phyloP scores from a whole-genome alignment of 225 moss, liverwort and hornwort species.

The Antitrichia curtipendula region DNA sequence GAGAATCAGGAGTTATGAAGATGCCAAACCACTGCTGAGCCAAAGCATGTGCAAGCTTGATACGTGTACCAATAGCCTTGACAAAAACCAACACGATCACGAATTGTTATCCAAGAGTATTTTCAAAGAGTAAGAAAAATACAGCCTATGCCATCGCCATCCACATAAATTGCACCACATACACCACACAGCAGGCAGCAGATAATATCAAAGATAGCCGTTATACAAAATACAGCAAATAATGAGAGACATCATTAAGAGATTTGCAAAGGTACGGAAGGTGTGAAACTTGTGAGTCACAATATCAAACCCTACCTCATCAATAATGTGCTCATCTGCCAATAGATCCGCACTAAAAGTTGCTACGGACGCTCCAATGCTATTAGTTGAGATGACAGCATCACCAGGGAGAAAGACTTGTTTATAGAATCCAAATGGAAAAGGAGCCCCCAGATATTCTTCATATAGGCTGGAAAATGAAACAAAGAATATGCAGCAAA shows the following conservation, averaged over 20 bases:
- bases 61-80: slow-evolving; percentile 76
- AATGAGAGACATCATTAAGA: background rate
- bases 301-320: slow-evolving; percentile 57
- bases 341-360: slow-evolving; percentile 71
- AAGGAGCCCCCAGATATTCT: slow-evolving; percentile 90
- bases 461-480: slow-evolving; percentile 61
- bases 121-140: background rate
- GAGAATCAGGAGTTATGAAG: slow-evolving; percentile 83
- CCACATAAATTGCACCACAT: background rate
- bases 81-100: background rate
- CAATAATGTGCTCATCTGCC: slow-evolving; percentile 89
- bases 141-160: background rate
- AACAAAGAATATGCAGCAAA: background rate
- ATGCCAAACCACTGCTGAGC: slow-evolving; percentile 99
- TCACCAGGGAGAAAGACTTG: slow-evolving; percentile 87
- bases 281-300: background rate
- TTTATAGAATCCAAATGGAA: slow-evolving; percentile 91
- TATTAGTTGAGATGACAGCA: slow-evolving; percentile 49
- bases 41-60: slow-evolving; percentile 77
- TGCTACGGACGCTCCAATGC: slow-evolving; percentile 68
- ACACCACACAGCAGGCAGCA: background rate
- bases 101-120: background rate
- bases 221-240: background rate
- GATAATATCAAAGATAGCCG: background rate
- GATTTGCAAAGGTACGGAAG: background rate